A percentile compares a stretch with the other conserved stretches of the same genome.
Conservation (phyloP, 1,284 basidiomycete genomes). For the Earliella scabrosa region DNA sequence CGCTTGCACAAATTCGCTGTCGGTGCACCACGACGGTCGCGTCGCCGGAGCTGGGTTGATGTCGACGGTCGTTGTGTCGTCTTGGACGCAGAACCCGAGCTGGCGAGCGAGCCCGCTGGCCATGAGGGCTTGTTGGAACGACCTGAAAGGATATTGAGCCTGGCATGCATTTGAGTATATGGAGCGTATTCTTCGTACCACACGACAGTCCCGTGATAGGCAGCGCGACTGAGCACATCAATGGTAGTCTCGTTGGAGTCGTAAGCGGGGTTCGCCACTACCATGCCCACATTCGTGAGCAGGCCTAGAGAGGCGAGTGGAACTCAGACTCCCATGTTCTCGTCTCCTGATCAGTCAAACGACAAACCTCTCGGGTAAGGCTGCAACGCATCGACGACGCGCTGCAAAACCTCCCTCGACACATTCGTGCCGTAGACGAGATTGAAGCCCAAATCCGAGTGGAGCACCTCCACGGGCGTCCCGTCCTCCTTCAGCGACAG, state of each 20-base stretch:
- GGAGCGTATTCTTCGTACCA: constrained; percentile 32
- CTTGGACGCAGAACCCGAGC: constrained; percentile 38
- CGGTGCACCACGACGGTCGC: constrained; percentile 41
- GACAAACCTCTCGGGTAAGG: constrained; percentile 47
- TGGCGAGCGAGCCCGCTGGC: constrained; percentile 44
- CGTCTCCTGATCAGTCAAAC: too few species aligned
- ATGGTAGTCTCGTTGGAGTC: constrained; percentile 41
- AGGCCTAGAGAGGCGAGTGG: constrained; percentile 42
- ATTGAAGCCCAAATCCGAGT: constrained; percentile 46
- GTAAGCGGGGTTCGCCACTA: constrained; percentile 48
- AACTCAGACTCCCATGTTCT: too few species aligned
- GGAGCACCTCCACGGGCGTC: constrained; percentile 38
- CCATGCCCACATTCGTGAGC: constrained; percentile 48
- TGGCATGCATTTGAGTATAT: not conserved
- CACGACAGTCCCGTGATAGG: constrained; percentile 49
- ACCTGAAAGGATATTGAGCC: constrained; percentile 20
- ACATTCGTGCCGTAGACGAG: constrained; percentile 43
- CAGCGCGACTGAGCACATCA: constrained; percentile 39
- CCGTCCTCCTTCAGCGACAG: constrained; percentile 38
- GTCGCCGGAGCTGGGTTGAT: constrained; percentile 15
- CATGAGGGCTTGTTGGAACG: constrained; percentile 47
- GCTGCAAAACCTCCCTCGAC: constrained; percentile 35
- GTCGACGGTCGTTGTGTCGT: constrained; percentile 25
- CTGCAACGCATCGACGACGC: constrained; percentile 42
- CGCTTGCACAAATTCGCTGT: constrained; percentile 34